Conservation (phyloP, 208 protist genomes). For the Leishmania tarentolae region DNA sequence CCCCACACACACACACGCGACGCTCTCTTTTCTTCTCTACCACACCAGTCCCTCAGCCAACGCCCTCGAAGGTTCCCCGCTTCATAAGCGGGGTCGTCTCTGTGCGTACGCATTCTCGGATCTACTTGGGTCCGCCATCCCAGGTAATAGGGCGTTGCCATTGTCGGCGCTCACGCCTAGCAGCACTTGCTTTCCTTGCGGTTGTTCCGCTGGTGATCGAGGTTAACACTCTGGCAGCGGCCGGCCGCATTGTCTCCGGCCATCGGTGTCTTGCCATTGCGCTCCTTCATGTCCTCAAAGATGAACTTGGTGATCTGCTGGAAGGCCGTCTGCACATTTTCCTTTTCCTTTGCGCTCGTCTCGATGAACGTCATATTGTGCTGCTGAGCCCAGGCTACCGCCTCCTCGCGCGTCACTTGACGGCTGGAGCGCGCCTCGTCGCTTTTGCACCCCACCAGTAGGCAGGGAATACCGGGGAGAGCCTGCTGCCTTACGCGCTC, state of each 20-base stretch:
- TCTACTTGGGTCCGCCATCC: neutral
- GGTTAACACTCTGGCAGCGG: slow-evolving; percentile 63
- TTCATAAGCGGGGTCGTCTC: neutral
- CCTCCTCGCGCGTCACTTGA: slow-evolving; percentile 88
- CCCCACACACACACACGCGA: neutral
- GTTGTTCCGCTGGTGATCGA: slow-evolving; percentile 25
- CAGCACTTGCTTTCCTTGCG: slow-evolving; percentile 36
- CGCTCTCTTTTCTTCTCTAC: neutral
- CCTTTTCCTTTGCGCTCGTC: slow-evolving; percentile 92
- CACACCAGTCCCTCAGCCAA: too few species aligned
- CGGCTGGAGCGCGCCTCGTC: slow-evolving; percentile 91
- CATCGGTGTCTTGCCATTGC: slow-evolving; percentile 54
- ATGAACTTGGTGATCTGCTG: slow-evolving; percentile 89
- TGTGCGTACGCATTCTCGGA: neutral
- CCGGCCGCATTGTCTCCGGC: slow-evolving; percentile 42
- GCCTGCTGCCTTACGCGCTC: slow-evolving; percentile 95
- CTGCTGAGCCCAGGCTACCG: slow-evolving; percentile 77
- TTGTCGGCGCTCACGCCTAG: slow-evolving; percentile 8
- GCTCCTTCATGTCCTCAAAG: slow-evolving; percentile 90
- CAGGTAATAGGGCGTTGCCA: neutral
- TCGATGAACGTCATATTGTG: slow-evolving; percentile 92
- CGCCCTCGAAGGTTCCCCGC: neutral
- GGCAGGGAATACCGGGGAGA: slow-evolving; percentile 92
- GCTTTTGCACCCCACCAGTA: slow-evolving; percentile 97
- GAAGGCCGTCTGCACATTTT: slow-evolving; percentile 93